Percentiles rank a stretch among this genome's conserved stretches.
phyloP scores from a whole-genome alignment of 768 basidiomycete species.

The Rhizopogon vesiculosus region DNA sequence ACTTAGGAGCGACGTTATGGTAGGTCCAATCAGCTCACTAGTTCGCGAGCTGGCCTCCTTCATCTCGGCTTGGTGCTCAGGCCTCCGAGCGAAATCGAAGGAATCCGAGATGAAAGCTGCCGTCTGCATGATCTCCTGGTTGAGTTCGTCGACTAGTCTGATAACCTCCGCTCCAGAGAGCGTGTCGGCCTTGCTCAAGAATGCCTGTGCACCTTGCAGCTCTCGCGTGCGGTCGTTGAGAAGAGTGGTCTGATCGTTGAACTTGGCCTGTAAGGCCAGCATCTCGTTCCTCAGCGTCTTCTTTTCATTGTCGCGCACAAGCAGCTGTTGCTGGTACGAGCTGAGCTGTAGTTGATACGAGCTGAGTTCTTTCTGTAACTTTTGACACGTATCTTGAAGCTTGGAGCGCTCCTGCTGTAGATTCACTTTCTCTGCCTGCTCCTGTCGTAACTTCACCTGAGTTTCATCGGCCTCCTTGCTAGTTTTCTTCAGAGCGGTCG shows the following conservation, averaged over 20 bases:
- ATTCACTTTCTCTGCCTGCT: constrained; percentile 10
- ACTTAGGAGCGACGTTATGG: constrained; percentile 19
- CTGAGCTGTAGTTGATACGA: constrained; percentile 15
- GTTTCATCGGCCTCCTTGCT: constrained; percentile 8
- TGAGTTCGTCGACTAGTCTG: constrained; percentile 34
- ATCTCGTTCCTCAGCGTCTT: constrained; percentile 23
- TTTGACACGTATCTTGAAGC: constrained; percentile 7
- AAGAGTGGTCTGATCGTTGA: constrained; percentile 23
- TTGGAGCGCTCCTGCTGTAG: constrained; percentile 14
- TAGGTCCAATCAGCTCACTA: constrained; percentile 27
- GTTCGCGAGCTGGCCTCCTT: constrained; percentile 24
- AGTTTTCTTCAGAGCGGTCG: neutral
- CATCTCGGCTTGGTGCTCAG: constrained; percentile 15
- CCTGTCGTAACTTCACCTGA: constrained; percentile 14
- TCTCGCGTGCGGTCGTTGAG: constrained; percentile 33
- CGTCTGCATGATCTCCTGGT: constrained; percentile 44
- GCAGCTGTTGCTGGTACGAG: constrained; percentile 18
- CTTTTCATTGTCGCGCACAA: constrained; percentile 18
- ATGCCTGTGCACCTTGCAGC: constrained; percentile 37
- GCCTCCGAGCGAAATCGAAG: constrained; percentile 25
- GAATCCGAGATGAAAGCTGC: constrained; percentile 40
- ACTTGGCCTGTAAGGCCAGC: constrained; percentile 18
- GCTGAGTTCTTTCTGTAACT: constrained; percentile 10
- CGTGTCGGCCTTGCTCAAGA: constrained; percentile 38
- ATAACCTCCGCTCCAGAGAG: constrained; percentile 42